Base-by-base conservation (phyloP, 163 green algal species). In the Trebouxia gelatinosa region DNA sequence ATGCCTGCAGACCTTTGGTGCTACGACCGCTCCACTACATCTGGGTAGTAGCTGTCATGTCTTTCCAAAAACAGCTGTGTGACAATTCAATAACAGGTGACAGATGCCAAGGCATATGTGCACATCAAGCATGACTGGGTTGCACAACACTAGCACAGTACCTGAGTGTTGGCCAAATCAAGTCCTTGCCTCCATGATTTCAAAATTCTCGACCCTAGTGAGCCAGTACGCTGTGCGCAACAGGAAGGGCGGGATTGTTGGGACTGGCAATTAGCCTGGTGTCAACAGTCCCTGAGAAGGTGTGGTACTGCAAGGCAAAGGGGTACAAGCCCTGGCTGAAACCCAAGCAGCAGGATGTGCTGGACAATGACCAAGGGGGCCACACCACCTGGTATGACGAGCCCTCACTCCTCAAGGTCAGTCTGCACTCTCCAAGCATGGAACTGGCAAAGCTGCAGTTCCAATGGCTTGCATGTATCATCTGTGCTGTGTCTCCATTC, bases 351-450 rank as follows among this genome's bases (percentile, higher is more conserved):
- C 51, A 84, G 23, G 91, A 95, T 82, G 87, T 84, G 2, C 65
- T 75, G 17, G 86, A 79, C 37, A 88, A 87, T 35, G 83, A 92
- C 43, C 35, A 92, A 68, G 91, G 91, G 3, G 90, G 90, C 3
- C 92, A 97, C 58, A 91, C 88, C 35, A 87, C 90, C 0, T 97
- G 91, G 93, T 92, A 93, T 16, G 79, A 95, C 39, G 93, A 97
- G 83, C 78, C 61, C 5, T 35, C 76, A 31, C 76, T 95, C 35
- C 84, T 97, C 37, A 70, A 85, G 83, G 82, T 75, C 23, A 23
- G 48, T 19, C 48, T 28, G 48, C 48, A 59, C n/a, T n/a, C n/a
- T n/a, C n/a, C n/a, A n/a, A n/a, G n/a, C n/a, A n/a, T n/a, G n/a
- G n/a, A n/a, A n/a, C n/a, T n/a, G n/a, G n/a, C n/a, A n/a, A n/a